Percentiles rank a stretch among this genome's conserved stretches.
These are phyloP conservation scores for Boletus smithii DNA, from an alignment of 1,284 basidiomycete genomes.

Conservation along the genomic window DNA sequence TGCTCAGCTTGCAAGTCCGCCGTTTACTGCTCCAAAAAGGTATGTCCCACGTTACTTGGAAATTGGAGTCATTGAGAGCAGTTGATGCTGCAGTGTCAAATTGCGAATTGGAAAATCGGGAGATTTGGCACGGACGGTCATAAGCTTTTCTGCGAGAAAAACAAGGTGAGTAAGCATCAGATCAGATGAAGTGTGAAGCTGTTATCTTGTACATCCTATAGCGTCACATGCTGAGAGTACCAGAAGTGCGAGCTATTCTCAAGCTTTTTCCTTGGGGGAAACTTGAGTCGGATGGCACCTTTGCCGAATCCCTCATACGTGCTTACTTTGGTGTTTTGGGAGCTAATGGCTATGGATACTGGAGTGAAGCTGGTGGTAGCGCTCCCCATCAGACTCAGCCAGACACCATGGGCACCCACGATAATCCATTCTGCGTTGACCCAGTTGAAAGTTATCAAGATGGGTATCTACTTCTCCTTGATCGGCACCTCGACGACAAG, in stretches of 20 bases:
- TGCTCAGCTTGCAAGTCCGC: conserved; percentile 32
- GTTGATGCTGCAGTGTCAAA: conserved; percentile 30
- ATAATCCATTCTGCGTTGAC: conserved; percentile 6
- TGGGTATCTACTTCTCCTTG: conserved; percentile 34
- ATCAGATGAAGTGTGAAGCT: not conserved
- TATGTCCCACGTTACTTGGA: not conserved
- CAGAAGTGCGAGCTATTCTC: conserved; percentile 31
- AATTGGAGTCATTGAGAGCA: not conserved
- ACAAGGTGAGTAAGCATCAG: conserved; percentile 32
- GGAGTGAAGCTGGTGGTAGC: conserved; percentile 37
- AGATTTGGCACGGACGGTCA: conserved; percentile 32
- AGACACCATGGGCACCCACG: conserved; percentile 3
- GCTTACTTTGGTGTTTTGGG: conserved; percentile 41
- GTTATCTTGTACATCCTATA: conserved; percentile 14
- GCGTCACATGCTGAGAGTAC: conserved; percentile 37
- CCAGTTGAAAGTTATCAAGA: conserved; percentile 26
- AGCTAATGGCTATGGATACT: conserved; percentile 37
- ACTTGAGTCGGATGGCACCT: conserved; percentile 41
- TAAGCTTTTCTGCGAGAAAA: conserved; percentile 35
- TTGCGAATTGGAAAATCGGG: conserved; percentile 32
- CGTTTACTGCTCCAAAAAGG: conserved; percentile 33
- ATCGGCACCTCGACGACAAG: conserved; percentile 32
- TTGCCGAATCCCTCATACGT: conserved; percentile 32
- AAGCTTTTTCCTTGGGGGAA: conserved; percentile 40
- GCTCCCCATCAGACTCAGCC: conserved; percentile 31